A percentile compares a stretch with the other conserved stretches of the same genome.
These are phyloP conservation scores for Tricholoma bakamatsutake DNA, from an alignment of 768 basidiomycete genomes.

Conservation along the genomic window DNA sequence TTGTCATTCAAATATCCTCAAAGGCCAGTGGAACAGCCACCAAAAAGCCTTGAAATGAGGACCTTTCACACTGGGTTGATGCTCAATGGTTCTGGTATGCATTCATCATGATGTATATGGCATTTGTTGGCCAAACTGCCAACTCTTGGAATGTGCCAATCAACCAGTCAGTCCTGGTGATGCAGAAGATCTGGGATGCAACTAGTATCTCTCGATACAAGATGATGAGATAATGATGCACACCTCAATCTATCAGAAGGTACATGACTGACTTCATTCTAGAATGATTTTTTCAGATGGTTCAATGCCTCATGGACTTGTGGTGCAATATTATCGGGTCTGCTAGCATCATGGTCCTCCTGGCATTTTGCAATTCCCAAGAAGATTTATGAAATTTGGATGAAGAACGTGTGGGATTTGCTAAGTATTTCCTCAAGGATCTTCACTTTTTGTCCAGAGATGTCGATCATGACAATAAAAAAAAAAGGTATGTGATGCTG, in stretches of 20 bases:
- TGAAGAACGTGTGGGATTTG: neutral
- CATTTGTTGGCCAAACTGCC: neutral
- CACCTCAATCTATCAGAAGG: neutral
- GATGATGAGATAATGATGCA: neutral
- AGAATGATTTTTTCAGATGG: neutral
- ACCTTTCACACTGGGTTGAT: neutral
- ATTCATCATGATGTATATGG: neutral
- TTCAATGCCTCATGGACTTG: neutral
- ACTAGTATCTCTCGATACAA: neutral
- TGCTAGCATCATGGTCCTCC: neutral
- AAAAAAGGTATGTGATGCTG: neutral
- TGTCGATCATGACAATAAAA: neutral
- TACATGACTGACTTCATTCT: neutral
- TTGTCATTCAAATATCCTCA: neutral
- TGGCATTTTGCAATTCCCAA: neutral
- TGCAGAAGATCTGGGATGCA: neutral
- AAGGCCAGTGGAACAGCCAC: neutral
- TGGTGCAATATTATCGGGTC: neutral
- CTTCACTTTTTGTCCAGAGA: neutral
- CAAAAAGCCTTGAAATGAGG: neutral
- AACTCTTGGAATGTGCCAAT: neutral
- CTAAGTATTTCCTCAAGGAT: neutral
- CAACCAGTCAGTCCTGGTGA: neutral
- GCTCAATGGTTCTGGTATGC: neutral
- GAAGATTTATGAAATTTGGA: neutral